Conservation (phyloP, 495 filamentous ascomycete species). For the Penicillium pancosmium region DNA sequence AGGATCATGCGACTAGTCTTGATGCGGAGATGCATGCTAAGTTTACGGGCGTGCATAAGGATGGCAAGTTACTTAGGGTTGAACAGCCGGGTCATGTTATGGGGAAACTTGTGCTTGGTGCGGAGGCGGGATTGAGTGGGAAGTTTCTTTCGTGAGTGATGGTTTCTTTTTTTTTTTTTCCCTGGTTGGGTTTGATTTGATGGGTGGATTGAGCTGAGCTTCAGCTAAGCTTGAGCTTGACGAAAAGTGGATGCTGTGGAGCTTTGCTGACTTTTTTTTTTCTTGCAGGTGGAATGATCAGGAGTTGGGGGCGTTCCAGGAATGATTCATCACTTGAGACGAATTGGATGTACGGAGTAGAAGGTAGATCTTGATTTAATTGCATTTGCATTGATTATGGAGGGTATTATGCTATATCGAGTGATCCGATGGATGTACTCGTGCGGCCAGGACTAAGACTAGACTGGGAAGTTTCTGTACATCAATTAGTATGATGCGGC, state of each 20-base stretch:
- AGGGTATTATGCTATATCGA: too few species aligned
- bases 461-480: conserved; percentile 17
- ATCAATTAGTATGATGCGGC: conserved; percentile 41
- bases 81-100: conserved; percentile 88
- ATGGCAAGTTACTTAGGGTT: conserved; percentile 72
- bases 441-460: neutral
- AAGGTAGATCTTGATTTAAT: too few species aligned
- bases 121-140: conserved; percentile 68
- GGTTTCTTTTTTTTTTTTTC: neutral
- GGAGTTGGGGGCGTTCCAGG: conserved; percentile 66
- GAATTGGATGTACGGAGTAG: too few species aligned
- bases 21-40: conserved; percentile 63
- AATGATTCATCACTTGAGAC: conserved; percentile 7
- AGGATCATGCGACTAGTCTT: conserved; percentile 68
- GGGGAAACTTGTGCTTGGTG: conserved; percentile 69
- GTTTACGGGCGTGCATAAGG: conserved; percentile 67
- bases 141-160: conserved; percentile 68
- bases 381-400: too few species aligned
- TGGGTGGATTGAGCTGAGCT: neutral
- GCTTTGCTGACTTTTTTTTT: neutral
- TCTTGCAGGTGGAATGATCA: conserved; percentile 69
- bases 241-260: neutral
- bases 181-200: too few species aligned
- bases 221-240: neutral
- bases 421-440: too few species aligned